Evolutionary conservation across 305 asterid species (phyloP), one percentile per base, ranked within the genome.

Genomic region (Fraxinus sp.): DNA sequence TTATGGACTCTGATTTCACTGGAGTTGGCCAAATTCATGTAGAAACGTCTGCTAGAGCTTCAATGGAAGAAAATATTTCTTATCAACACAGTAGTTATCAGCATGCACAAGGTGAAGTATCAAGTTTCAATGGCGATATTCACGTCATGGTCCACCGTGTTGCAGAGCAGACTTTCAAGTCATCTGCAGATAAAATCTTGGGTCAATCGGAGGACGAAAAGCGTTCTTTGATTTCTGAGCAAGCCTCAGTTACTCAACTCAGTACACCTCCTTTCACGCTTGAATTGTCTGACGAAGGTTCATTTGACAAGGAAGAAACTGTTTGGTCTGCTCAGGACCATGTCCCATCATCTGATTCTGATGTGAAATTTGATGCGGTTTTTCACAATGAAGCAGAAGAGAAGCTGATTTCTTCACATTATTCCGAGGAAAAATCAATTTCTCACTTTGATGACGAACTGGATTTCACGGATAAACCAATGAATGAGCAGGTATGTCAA

Each of bases 401-500:
- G 75, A 84, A 87, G 82, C 84, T 84, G 43, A 83, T 84, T 59
- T 81, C 89, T 41, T 77, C 85, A 41, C 81, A 81, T 83, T 80
- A 90, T 78, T 84, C 87, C 49, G 89, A 87, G 79, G 94, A 82
- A 85, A 88, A 79, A 66, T 26, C 84, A 22, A 30, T 77, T 7
- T 84, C 90, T 83, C 88, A 81, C 85, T 85, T 77, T 83, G 85
- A 82, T 75, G 49, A 71, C 8, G 41, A 71, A 13, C 43, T 71
- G 77, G 77, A 18, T 14, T 72, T 72, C 77, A 72, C 30, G 24
- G 92, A 91, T 78, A 84, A 82, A 80, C 85, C 91, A 71, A 81
- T 78, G n/a, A 89, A 84, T 41, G 89, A 86, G 81, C 87, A 85
- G 92, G 96, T 94, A 82, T 88, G 86, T 80, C 55, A 73, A 72